These are phyloP conservation scores for Arthrobotrys megalospora DNA, from an alignment of 2,329 filamentous ascomycete species.

Conservation along the genomic window DNA sequence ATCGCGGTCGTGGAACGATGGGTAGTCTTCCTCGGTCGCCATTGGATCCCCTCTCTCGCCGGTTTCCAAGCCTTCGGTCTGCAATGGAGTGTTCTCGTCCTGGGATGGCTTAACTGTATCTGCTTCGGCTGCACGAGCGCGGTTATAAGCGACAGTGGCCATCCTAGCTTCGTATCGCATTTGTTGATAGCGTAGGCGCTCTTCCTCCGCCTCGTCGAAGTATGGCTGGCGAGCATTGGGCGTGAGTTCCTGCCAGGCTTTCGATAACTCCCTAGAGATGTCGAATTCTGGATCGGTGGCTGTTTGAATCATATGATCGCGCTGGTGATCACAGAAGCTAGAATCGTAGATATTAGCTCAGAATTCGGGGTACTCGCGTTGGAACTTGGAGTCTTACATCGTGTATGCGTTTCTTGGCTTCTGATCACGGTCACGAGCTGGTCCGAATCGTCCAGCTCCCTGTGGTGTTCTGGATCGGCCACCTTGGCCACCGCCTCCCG, in stretches of 20 bases:
- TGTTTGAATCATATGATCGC: conserved; percentile 63
- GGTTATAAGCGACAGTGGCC: conserved; percentile 60
- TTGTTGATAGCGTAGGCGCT: conserved; percentile 63
- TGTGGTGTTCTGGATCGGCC: conserved; percentile 46
- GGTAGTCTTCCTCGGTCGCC: conserved; percentile 58
- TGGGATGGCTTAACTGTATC: conserved; percentile 17
- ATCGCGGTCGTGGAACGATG: conserved; percentile 52
- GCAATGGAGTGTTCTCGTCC: conserved; percentile 41
- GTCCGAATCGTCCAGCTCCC: conserved; percentile 53
- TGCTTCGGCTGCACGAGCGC: conserved; percentile 61
- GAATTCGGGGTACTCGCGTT: no score
- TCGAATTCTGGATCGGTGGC: conserved; percentile 65
- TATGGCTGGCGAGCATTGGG: conserved; percentile 64
- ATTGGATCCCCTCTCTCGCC: conserved; percentile 53
- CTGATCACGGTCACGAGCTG: conserved; percentile 61
- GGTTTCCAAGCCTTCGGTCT: conserved; percentile 59
- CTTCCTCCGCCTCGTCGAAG: conserved; percentile 64
- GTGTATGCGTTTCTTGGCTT: conserved; percentile 65
- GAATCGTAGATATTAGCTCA: conserved; percentile 29
- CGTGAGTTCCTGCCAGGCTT: conserved; percentile 64
- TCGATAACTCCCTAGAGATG: conserved; percentile 64
- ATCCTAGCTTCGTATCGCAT: conserved; percentile 63
- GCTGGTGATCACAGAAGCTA: conserved; percentile 65
- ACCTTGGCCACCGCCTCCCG: conserved; percentile 1
- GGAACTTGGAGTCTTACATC: conserved; percentile 61